Conservation (phyloP, 2,329 filamentous ascomycete species). For the Diaporthe helianthi region DNA sequence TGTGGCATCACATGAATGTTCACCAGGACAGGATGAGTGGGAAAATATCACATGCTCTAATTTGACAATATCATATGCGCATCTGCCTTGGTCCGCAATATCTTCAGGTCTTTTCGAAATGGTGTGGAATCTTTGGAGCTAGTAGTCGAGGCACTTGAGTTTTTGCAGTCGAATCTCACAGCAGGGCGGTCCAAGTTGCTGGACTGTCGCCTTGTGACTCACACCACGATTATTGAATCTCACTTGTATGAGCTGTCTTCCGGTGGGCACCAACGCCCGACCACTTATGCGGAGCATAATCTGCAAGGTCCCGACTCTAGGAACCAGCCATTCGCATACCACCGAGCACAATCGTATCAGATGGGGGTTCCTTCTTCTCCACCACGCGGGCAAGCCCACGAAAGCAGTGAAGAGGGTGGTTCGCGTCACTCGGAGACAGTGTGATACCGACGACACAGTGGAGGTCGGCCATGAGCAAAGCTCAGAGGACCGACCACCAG, state of each 20-base stretch:
- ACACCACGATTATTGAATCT: not conserved
- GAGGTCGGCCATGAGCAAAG: constrained; percentile 71
- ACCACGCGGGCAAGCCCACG: constrained; percentile 58
- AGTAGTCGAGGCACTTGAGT: not conserved
- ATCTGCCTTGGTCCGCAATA: not conserved
- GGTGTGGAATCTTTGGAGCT: not conserved
- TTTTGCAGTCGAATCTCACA: not conserved
- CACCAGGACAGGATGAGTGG: not conserved
- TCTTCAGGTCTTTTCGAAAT: not conserved
- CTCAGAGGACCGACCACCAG: constrained; percentile 66
- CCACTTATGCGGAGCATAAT: not conserved
- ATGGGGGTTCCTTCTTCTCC: constrained; percentile 57
- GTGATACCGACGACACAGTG: constrained; percentile 80
- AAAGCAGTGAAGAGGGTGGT: constrained; percentile 64
- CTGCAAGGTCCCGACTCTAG: too few relatives aligned
- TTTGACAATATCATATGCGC: not conserved
- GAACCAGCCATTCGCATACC: not conserved
- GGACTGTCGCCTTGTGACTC: not conserved
- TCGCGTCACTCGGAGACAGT: constrained; percentile 78
- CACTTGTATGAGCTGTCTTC: not conserved
- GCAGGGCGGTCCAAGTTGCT: not conserved
- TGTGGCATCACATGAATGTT: not conserved
- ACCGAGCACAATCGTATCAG: not conserved
- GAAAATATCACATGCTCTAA: not conserved
- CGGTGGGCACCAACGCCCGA: not conserved